These are phyloP conservation scores for Candida vaughaniae DNA, from an alignment of 805 yeast species.

Conservation along the genomic window DNA sequence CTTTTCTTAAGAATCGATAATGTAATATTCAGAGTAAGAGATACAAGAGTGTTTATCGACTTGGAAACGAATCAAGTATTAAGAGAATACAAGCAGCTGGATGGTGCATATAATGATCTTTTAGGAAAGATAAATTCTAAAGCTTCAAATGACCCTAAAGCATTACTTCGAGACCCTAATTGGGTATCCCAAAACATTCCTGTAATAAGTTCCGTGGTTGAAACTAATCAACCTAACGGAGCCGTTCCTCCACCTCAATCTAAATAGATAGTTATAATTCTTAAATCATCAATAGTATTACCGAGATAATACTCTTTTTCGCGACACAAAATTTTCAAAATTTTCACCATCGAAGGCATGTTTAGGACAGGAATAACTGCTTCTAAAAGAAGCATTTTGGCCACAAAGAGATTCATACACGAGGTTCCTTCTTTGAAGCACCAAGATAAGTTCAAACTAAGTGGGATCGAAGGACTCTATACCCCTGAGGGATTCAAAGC, in stretches of 20 bases:
- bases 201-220: slow-evolving; percentile 18
- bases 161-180: slow-evolving; percentile 66
- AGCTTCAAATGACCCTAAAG: slow-evolving; percentile 36
- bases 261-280: not conserved
- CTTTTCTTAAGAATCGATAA: slow-evolving; percentile 87
- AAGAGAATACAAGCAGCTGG: slow-evolving; percentile 73
- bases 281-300: too few species aligned
- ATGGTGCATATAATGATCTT: slow-evolving; percentile 33
- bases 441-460: slow-evolving; percentile 33
- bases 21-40: slow-evolving; percentile 79
- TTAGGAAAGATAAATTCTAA: slow-evolving; percentile 24
- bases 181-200: slow-evolving; percentile 68
- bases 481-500: slow-evolving; percentile 62
- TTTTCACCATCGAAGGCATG: slow-evolving; percentile 3
- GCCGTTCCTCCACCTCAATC: not conserved
- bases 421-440: slow-evolving; percentile 58
- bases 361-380: slow-evolving; percentile 3
- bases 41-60: slow-evolving; percentile 82
- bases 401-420: slow-evolving; percentile 47
- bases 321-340: slow-evolving; percentile 7
- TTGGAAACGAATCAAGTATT: slow-evolving; percentile 61
- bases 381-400: not conserved
- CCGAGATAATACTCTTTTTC: too few species aligned
- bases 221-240: slow-evolving; percentile 5
- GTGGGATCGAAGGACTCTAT: slow-evolving; percentile 67